A percentile compares a stretch with the other conserved stretches of the same genome.
phyloP scores from a whole-genome alignment of 495 filamentous ascomycete species.

The Recurvomyces mirabilis region DNA sequence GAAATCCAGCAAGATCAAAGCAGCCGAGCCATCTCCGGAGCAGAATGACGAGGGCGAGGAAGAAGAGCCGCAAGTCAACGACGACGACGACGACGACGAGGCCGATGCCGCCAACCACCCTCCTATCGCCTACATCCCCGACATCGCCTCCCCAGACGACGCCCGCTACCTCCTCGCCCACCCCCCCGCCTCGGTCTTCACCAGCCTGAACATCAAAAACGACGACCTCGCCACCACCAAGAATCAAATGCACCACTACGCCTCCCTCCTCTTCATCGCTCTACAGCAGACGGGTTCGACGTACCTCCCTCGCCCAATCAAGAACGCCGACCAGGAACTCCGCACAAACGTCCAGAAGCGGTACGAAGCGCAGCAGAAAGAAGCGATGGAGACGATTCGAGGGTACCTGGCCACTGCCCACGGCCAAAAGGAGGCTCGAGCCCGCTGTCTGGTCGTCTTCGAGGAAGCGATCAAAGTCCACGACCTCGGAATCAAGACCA shows the following conservation, averaged over 20 bases:
- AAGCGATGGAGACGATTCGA: neutral
- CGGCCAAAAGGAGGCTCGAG: constrained; percentile 1
- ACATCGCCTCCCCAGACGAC: neutral
- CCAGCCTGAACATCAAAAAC: neutral
- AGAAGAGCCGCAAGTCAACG: neutral
- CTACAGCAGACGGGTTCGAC: neutral
- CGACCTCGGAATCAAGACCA: neutral
- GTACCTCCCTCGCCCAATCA: neutral
- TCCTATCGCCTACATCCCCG: neutral
- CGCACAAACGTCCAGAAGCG: neutral
- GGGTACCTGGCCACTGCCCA: neutral
- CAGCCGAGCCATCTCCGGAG: too few relatives aligned
- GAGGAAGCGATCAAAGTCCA: neutral
- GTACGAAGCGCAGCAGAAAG: constrained; percentile 1
- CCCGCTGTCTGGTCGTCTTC: constrained; percentile 1
- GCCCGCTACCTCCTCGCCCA: neutral
- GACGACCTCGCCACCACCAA: neutral
- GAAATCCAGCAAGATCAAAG: too few relatives aligned
- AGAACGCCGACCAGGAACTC: neutral
- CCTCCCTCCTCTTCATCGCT: neutral
- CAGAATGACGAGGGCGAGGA: neutral
- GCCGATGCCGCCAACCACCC: neutral
- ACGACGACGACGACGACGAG: neutral
- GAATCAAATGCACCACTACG: neutral
- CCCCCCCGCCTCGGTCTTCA: neutral